Evolutionary conservation across 176 grass and related monocot species (phyloP).

Genomic region (Hyparrhenia diplandra): DNA sequence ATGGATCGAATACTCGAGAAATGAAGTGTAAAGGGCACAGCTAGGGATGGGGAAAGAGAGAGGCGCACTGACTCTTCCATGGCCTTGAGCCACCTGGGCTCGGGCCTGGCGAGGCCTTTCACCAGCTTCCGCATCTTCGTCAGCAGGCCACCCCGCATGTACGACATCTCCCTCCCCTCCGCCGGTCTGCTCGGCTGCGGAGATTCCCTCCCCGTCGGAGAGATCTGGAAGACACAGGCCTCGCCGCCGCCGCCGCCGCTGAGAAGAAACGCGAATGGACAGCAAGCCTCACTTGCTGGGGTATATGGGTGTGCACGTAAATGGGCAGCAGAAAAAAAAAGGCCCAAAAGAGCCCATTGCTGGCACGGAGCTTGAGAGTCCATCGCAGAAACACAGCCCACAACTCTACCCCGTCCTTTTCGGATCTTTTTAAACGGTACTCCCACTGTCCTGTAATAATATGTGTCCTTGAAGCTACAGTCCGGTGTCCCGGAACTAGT

Average conservation of each 20-base stretch:
- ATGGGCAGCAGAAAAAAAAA: background rate
- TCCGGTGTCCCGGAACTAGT: too few relatives aligned
- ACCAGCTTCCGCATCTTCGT: conserved; percentile 76
- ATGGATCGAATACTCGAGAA: background rate
- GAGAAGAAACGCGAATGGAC: too few relatives aligned
- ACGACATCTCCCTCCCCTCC: conserved; percentile 87
- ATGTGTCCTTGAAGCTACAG: too few relatives aligned
- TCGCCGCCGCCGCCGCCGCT: background rate
- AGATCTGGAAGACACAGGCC: background rate
- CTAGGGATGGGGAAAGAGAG: background rate
- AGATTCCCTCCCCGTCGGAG: background rate
- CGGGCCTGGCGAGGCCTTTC: conserved; percentile 67
- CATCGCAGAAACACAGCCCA: background rate
- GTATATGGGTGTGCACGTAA: background rate
- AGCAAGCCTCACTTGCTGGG: background rate
- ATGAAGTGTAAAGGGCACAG: background rate
- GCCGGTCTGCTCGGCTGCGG: background rate
- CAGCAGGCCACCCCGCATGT: conserved; percentile 71
- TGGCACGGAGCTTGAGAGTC: background rate
- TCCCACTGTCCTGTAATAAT: too few relatives aligned
- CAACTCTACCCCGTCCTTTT: background rate
- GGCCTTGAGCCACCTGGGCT: conserved; percentile 82
- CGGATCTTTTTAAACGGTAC: too few relatives aligned
- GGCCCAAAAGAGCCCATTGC: background rate
- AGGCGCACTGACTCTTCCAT: conserved; percentile 59